These are phyloP conservation scores for Penicillium rolfsii DNA, from an alignment of 2,329 filamentous ascomycete genomes.

Conservation along the genomic window DNA sequence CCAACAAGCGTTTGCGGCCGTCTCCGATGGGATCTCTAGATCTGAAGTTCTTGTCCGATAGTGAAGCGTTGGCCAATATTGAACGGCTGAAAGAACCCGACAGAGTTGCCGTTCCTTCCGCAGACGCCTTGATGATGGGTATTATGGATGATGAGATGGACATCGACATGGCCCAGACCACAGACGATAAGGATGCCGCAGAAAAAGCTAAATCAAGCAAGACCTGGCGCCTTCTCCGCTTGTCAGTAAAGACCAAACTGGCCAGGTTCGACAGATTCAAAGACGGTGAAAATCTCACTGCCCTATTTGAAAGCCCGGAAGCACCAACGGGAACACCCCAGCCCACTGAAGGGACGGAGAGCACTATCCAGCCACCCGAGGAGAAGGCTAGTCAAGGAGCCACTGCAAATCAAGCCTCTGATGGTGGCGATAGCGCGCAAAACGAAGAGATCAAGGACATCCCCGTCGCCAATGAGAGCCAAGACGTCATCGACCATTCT, in stretches of 20 bases:
- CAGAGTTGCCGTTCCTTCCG: slow-evolving; percentile 69
- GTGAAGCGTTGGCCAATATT: slow-evolving; percentile 63
- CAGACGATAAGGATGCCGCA: slow-evolving; percentile 62
- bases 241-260: slow-evolving; percentile 74
- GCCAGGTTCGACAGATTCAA: slow-evolving; percentile 85
- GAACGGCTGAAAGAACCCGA: slow-evolving; percentile 68
- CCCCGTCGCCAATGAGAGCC: slow-evolving; percentile 7
- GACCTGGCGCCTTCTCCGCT: slow-evolving; percentile 83
- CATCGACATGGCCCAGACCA: slow-evolving; percentile 74
- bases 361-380: slow-evolving; percentile 3
- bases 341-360: slow-evolving; percentile 12
- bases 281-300: slow-evolving; percentile 70
- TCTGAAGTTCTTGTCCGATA: slow-evolving; percentile 76
- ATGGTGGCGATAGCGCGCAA: slow-evolving; percentile 4
- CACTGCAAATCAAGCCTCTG: neutral
- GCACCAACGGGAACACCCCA: slow-evolving; percentile 16
- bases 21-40: slow-evolving; percentile 73
- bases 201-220: slow-evolving; percentile 81
- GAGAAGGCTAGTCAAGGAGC: neutral
- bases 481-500: slow-evolving; percentile 14
- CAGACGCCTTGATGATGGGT: slow-evolving; percentile 70
- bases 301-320: slow-evolving; percentile 48
- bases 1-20: slow-evolving; percentile 70
- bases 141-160: slow-evolving; percentile 84
- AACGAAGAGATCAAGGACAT: slow-evolving; percentile 5